phyloP scores from a whole-genome alignment of 2,329 filamentous ascomycete species.

The Fusarium euwallaceae region DNA sequence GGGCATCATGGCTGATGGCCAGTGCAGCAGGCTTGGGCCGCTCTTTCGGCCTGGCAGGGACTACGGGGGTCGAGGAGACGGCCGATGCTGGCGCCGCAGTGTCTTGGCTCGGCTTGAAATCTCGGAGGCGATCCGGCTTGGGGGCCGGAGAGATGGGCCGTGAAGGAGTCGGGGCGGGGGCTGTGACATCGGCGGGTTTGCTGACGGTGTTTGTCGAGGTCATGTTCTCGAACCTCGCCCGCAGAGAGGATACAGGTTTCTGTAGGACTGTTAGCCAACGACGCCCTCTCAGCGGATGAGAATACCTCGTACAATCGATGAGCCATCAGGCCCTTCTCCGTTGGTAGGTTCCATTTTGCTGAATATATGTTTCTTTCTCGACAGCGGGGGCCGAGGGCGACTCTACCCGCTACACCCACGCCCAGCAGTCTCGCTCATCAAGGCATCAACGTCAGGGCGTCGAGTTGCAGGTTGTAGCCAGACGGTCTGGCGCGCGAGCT shows the following conservation, averaged over 20 bases:
- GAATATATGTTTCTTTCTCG: slow-evolving; percentile 44
- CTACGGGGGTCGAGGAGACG: slow-evolving; percentile 49
- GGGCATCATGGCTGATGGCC: slow-evolving; percentile 40
- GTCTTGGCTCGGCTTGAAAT: slow-evolving; percentile 56
- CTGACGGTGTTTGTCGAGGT: slow-evolving; percentile 37
- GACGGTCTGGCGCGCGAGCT: slow-evolving; percentile 13
- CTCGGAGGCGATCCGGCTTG: slow-evolving; percentile 60
- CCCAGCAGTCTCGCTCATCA: slow-evolving; percentile 46
- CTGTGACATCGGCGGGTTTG: slow-evolving; percentile 36
- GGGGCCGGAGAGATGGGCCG: slow-evolving; percentile 56
- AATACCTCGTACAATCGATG: slow-evolving; percentile 76
- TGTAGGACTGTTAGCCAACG: slow-evolving; percentile 53
- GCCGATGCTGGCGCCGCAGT: slow-evolving; percentile 35
- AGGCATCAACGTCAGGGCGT: slow-evolving; percentile 45
- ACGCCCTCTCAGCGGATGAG: not conserved
- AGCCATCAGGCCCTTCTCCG: slow-evolving; percentile 76
- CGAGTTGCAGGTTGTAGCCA: slow-evolving; percentile 20
- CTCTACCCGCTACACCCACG: slow-evolving; percentile 54
- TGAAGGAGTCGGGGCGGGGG: slow-evolving; percentile 44
- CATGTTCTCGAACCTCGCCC: slow-evolving; percentile 86
- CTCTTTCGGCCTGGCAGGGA: slow-evolving; percentile 49
- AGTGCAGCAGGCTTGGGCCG: slow-evolving; percentile 42
- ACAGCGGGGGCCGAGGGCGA: slow-evolving; percentile 49
- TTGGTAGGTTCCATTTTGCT: slow-evolving; percentile 50
- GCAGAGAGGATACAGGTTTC: slow-evolving; percentile 86